These are phyloP conservation scores for Irpex lacteus DNA, from an alignment of 1,284 basidiomycete species.

Conservation along the genomic window DNA sequence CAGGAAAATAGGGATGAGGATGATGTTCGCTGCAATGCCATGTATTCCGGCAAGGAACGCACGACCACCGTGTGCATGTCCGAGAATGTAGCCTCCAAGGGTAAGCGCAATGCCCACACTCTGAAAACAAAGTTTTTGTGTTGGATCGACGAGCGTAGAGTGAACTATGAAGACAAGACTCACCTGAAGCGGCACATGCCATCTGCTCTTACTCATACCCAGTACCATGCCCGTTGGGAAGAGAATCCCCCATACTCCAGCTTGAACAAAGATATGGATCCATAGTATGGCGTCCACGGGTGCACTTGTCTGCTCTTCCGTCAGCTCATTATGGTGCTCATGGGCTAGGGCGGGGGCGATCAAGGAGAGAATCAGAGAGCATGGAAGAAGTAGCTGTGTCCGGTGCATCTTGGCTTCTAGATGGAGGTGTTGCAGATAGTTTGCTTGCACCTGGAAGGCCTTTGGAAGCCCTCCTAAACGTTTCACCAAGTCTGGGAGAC, in stretches of 20 bases:
- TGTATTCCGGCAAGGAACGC: slow-evolving; percentile 71
- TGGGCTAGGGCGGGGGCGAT: slow-evolving; percentile 42
- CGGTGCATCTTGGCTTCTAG: not conserved
- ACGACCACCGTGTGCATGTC: slow-evolving; percentile 79
- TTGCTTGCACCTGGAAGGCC: not conserved
- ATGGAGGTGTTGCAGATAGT: not conserved
- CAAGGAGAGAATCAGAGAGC: slow-evolving; percentile 7
- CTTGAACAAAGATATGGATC: slow-evolving; percentile 79
- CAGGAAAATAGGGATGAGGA: slow-evolving; percentile 60
- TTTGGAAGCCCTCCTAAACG: not conserved
- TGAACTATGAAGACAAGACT: slow-evolving; percentile 13
- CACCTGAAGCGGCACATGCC: slow-evolving; percentile 86
- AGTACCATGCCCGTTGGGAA: slow-evolving; percentile 90
- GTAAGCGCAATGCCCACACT: slow-evolving; percentile 68
- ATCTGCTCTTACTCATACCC: slow-evolving; percentile 74
- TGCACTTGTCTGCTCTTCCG: slow-evolving; percentile 63
- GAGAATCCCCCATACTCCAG: slow-evolving; percentile 75
- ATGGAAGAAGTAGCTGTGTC: not conserved
- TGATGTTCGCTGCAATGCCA: slow-evolving; percentile 67
- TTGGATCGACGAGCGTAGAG: no score
- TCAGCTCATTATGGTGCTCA: slow-evolving; percentile 54
- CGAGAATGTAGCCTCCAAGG: slow-evolving; percentile 69
- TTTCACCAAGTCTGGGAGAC: not conserved
- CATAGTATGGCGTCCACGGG: slow-evolving; percentile 77
- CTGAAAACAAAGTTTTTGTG: slow-evolving; percentile 31